Evolutionary conservation across 1,284 basidiomycete genomes (phyloP), one percentile per base, ranked within the genome.

Genomic region (Irpex lacteus): DNA sequence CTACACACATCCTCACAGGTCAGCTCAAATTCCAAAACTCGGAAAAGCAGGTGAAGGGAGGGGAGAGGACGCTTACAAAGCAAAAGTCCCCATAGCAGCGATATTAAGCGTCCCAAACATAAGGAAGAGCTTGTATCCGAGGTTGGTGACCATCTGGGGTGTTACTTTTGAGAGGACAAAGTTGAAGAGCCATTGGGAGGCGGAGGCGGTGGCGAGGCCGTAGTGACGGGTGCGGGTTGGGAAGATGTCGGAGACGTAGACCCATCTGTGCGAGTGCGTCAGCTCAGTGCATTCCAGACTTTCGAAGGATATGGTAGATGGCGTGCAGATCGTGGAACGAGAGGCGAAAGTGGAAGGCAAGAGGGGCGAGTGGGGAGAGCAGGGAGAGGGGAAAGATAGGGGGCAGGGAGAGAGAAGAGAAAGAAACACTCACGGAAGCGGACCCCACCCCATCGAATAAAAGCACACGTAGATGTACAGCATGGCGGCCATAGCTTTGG

Each of bases 171-270:
- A 80, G 32, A 92, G 81, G 60, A 87, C 87, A 69, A 92, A 93
- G 77, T 92, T 94, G 84, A 85, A 94, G 2, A 93, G 76, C 91
- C 92, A 94, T 67, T 93, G 92, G 1, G 89, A 84, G 8, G 85
- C 84, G 59, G 87, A 87, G 0, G 88, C 92, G 1, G 85, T 77
- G 0, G 89, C 85, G 53, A 94, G 79, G 58, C 92, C 92, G 70
- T 89, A 92, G 71, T 92, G 89, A 63, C 92, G 81, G 8, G 91
- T 93, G 54, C 90, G 79, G 47, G 91, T 94, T 34, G 89, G 90
- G 83, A 94, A 94, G 72, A 94, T 92, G 74, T 94, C 92, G 11
- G 90, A 80, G 21, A 86, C 86, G 69, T 91, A 91, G 5, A 92
- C 86, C 90, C 89, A 91, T 9, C 69, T 73, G 63, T 53, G 26